phyloP scores from a whole-genome alignment of 225 moss, liverwort and hornwort species.

The Polytrichum commune region DNA sequence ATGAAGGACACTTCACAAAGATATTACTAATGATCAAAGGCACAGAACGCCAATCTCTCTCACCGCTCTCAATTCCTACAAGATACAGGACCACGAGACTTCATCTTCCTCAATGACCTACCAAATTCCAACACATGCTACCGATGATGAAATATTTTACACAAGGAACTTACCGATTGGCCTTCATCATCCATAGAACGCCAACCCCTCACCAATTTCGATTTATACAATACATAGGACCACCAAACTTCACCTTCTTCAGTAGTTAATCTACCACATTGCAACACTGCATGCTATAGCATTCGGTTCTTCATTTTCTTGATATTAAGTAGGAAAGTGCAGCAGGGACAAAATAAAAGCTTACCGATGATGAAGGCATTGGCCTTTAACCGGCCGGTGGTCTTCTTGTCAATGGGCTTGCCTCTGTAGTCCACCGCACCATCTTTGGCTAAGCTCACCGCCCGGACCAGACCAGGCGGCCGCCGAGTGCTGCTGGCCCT shows the following conservation, averaged over 20 bases:
- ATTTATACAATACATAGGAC: no score
- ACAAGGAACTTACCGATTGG: no score
- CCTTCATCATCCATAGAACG: no score
- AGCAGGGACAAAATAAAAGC: not conserved
- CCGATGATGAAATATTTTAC: no score
- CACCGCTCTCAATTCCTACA: no score
- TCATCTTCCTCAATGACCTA: no score
- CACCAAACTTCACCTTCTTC: no score
- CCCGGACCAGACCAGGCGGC: not conserved
- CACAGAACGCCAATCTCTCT: no score
- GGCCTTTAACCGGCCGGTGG: slow-evolving; percentile 41
- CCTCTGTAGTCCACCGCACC: slow-evolving; percentile 11
- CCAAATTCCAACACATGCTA: no score
- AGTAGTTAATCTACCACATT: not conserved
- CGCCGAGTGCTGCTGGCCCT: slow-evolving; percentile 1
- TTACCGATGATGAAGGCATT: slow-evolving; percentile 41
- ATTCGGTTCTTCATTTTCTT: not conserved
- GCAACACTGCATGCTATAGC: not conserved
- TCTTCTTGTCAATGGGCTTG: slow-evolving; percentile 15
- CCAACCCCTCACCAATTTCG: no score
- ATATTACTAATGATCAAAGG: no score
- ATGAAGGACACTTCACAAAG: no score
- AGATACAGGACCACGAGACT: not conserved
- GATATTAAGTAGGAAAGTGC: not conserved
- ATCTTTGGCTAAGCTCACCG: slow-evolving; percentile 11